Base-by-base conservation (phyloP, 2,329 filamentous ascomycete genomes). In the Endoconidiophora polonica region DNA sequence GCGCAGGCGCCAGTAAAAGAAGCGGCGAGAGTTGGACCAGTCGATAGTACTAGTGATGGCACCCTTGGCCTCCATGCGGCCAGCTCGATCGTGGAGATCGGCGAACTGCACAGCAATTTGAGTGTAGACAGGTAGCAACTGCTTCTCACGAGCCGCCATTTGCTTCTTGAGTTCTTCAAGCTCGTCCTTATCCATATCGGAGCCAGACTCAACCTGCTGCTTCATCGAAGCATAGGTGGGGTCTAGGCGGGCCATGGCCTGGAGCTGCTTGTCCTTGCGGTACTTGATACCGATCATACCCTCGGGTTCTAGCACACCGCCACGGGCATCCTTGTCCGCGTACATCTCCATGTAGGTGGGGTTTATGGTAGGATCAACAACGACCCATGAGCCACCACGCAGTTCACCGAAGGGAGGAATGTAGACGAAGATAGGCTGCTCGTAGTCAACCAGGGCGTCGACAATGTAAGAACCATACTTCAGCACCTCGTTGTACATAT, bases 401-500 rank as follows among this genome's bases (percentile, higher is more conserved):
- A 98, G 82, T 68, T 98, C 91, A 59, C 91, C 90, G 61, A 83
- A 86, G 6, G 91, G 91, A 61, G 91, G 91, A 62, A 98, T 98
- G 73, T 98, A 98, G 56, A 98, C 86, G 63, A 98, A 98, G 68
- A 98, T 81, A 50, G 91, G 91, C 73, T 98, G 91, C 73, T 98
- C 86, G 63, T 86, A 98, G 70, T 95, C 94, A 73, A 94, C 87
- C 44, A 98, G 81, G 50, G 90, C 90, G 61, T 98, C 91, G 58
- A 98, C 91, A 62, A 98, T 98, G 76, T 91, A 96, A 16, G 90
- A 95, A 63, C 91, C 91, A 62, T 98, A 98, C 74, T 98, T 98
- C 67, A 98, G 79, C 14, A 98, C 91, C 70, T 98, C 91, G 71
- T 96, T 95, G 79, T 93, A 98, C 91, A 98, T 98, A 69, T 98